Evolutionary conservation across 768 basidiomycete genomes (phyloP).

Genomic region (Psilocybe sp.): DNA sequence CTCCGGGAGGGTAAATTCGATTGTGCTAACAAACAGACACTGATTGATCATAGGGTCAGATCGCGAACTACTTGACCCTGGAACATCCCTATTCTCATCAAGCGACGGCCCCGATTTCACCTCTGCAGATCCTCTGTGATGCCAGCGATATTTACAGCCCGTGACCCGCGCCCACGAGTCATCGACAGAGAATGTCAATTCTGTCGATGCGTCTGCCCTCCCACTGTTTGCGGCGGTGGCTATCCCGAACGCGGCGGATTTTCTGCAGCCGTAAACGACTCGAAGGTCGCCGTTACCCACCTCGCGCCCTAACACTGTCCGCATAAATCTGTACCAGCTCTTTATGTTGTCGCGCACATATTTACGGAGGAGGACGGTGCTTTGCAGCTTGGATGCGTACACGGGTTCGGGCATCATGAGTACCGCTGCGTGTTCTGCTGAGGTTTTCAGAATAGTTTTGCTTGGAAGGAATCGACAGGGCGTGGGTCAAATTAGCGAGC

Average conservation of each 20-base stretch:
- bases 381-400: background rate
- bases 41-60: background rate
- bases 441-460: slow-evolving; percentile 2
- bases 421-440: slow-evolving; percentile 7
- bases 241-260: slow-evolving; percentile 11
- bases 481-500: background rate
- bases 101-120: background rate
- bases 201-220: background rate
- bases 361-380: background rate
- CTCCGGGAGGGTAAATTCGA: background rate
- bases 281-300: slow-evolving; percentile 9
- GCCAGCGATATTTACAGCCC: background rate
- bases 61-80: background rate
- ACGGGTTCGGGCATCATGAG: slow-evolving; percentile 12
- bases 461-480: background rate
- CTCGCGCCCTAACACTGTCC: slow-evolving; percentile 2
- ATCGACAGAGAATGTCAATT: background rate
- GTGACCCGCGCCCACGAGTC: background rate
- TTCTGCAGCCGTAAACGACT: slow-evolving; percentile 8
- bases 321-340: slow-evolving; percentile 11
- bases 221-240: slow-evolving; percentile 3
- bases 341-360: slow-evolving; percentile 6
- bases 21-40: slow-evolving; percentile 6
- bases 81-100: background rate
- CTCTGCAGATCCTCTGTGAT: background rate